Evolutionary conservation across 768 basidiomycete genomes (phyloP), one percentile per base, ranked within the genome.

Genomic region (Naganishia onofrii): DNA sequence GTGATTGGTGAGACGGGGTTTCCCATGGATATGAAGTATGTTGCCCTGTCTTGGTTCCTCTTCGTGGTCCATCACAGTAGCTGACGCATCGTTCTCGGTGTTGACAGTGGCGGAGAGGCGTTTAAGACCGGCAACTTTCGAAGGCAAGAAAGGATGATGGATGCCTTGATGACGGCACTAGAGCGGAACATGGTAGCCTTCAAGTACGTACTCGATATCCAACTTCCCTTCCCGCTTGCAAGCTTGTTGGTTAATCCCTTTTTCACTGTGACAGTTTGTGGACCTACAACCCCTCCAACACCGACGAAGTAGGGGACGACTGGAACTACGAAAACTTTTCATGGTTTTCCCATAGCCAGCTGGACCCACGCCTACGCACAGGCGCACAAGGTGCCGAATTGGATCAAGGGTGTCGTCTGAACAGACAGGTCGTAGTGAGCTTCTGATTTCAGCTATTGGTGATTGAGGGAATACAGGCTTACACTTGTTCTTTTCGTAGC

Each of bases 241-340:
- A 42, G 9, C 42, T 36, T 36, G 5, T 5, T 36, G 36, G 12
- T 12, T 12, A 36, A 36, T 6, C 36, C 36, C 12, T 36, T 42
- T 15, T 10, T 8, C 42, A 5, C 34, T 38, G 66, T 42, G 67
- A 36, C 74, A 96, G 93, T 1, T 81, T 97, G 7, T 97, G 95
- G 95, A 92, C 91, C 70, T 97, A 96, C 79, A 96, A 97, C 76
- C 90, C 94, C 0, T 83, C 84, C 60, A 98, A 97, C 81, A 84
- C 85, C 44, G 93, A 97, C 78, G 74, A 80, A 19, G 75, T 80
- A 29, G 95, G 95, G 19, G 94, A 97, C 78, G 78, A 80, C 55
- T 96, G 94, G 94, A 95, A 94, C 75, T 92, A 90, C 65, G 94
- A 99, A 81, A 96, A 94, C 82, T 97, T 99, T 78, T 93, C 92